Conservation (phyloP, 1,284 basidiomycete genomes). For the Fistulina hepatica region DNA sequence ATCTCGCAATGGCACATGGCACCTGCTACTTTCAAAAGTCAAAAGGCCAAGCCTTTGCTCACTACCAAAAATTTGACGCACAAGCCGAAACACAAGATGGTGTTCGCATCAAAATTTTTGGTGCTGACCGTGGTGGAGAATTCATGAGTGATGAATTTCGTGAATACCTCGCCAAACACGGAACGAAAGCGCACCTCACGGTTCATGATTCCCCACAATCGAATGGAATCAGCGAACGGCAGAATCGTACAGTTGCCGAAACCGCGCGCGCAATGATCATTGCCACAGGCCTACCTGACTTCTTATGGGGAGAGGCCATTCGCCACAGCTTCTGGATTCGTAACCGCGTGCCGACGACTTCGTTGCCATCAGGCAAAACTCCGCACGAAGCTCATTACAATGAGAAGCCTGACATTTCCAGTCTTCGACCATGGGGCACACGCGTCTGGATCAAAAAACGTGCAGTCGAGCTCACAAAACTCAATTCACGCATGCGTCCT, state of each 20-base stretch:
- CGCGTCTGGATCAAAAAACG: too few relatives aligned
- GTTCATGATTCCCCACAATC: slow-evolving; percentile 23
- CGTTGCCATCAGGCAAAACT: slow-evolving; percentile 13
- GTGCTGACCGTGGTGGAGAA: slow-evolving; percentile 21
- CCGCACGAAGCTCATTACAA: slow-evolving; percentile 15
- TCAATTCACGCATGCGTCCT: too few relatives aligned
- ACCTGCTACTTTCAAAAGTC: slow-evolving; percentile 9
- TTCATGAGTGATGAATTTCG: slow-evolving; percentile 16
- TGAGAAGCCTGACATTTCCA: slow-evolving; percentile 17
- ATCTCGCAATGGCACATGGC: slow-evolving; percentile 11
- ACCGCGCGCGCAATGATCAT: slow-evolving; percentile 15
- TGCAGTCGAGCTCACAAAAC: too few relatives aligned
- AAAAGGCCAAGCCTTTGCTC: slow-evolving; percentile 14
- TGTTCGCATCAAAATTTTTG: slow-evolving; percentile 13
- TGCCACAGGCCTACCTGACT: slow-evolving; percentile 12
- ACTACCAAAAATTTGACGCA: slow-evolving; percentile 15
- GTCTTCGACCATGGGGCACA: too few relatives aligned
- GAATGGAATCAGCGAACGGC: slow-evolving; percentile 22
- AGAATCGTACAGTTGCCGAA: slow-evolving; percentile 21
- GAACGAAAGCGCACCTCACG: slow-evolving; percentile 19
- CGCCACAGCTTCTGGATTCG: slow-evolving; percentile 13
- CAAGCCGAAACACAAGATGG: slow-evolving; percentile 13
- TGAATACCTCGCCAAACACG: slow-evolving; percentile 14
- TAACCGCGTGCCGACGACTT: slow-evolving; percentile 13
- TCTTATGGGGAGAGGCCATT: slow-evolving; percentile 20